Conservation (phyloP, 75 land plant species). For the Pinus tabuliformis region DNA sequence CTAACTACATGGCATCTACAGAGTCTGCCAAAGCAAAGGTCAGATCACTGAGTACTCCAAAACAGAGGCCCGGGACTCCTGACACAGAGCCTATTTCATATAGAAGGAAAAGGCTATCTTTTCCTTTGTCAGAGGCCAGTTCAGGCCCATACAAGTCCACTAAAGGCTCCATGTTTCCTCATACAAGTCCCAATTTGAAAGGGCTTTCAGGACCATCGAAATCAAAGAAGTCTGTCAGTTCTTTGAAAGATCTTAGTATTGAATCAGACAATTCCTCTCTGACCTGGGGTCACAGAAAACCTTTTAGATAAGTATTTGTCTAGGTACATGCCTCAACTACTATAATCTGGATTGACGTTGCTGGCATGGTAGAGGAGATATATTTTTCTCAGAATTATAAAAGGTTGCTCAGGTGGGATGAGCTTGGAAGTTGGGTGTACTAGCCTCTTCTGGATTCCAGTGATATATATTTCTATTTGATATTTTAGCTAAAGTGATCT, state of each 20-base stretch:
- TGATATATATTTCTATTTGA: background rate
- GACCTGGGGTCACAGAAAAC: background rate
- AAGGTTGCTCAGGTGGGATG: too few species aligned
- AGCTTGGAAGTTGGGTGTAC: background rate
- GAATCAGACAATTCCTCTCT: background rate
- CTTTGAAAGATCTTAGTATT: background rate
- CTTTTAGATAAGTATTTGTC: background rate
- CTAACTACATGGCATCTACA: background rate
- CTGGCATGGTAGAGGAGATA: background rate
- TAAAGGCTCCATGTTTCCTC: slow-evolving; percentile 21
- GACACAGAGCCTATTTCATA: too few species aligned
- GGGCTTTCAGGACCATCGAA: slow-evolving; percentile 12
- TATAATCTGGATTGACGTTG: background rate
- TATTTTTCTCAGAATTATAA: background rate
- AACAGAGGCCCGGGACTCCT: slow-evolving; percentile 13
- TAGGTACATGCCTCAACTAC: background rate
- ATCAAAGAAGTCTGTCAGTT: slow-evolving; percentile 1
- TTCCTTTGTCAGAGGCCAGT: background rate
- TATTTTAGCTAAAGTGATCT: background rate
- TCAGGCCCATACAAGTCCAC: slow-evolving; percentile 8
- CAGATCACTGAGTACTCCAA: slow-evolving; percentile 45
- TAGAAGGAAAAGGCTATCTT: slow-evolving; percentile 14
- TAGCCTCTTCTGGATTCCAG: background rate
- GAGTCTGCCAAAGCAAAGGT: slow-evolving; percentile 4
- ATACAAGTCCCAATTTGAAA: slow-evolving; percentile 7